Evolutionary conservation across 2,329 filamentous ascomycete genomes (phyloP).

Genomic region (Fusarium sp.): DNA sequence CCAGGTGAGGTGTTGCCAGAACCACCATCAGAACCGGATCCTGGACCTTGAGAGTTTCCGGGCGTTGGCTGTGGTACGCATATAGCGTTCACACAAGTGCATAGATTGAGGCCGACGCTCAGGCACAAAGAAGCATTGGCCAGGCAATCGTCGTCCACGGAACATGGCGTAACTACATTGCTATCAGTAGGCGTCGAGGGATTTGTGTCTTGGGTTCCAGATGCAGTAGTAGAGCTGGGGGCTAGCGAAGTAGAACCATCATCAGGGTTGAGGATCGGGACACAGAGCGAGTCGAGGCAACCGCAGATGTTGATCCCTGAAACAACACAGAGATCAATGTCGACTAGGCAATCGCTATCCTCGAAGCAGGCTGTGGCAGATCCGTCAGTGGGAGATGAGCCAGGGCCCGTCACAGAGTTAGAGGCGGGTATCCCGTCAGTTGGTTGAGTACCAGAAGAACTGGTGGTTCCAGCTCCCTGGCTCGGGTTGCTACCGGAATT

Average conservation of each 20-base stretch:
- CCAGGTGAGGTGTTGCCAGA: background rate
- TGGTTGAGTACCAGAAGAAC: background rate
- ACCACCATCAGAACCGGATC: background rate
- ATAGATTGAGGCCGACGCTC: background rate
- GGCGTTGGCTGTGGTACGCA: constrained; percentile 8
- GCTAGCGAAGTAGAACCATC: background rate
- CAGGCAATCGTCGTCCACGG: constrained; percentile 8
- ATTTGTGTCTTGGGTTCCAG: background rate
- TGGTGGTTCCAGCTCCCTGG: background rate
- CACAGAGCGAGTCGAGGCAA: constrained; percentile 7
- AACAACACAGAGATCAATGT: constrained; percentile 4
- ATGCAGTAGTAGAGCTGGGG: background rate
- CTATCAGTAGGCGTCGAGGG: background rate
- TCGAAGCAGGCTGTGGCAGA: constrained; percentile 8
- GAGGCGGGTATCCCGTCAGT: background rate
- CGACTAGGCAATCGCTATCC: constrained; percentile 7
- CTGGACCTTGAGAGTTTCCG: background rate
- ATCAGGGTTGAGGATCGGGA: background rate
- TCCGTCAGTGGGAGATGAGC: background rate
- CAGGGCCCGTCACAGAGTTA: background rate
- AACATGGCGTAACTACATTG: background rate
- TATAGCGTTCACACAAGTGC: constrained; percentile 12
- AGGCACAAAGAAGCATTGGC: constrained; percentile 9
- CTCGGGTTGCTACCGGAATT: background rate
- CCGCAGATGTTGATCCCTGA: constrained; percentile 15